Evolutionary conservation across 352 stramenopile species (phyloP).

Genomic region (Globisporangium carolinianum): DNA sequence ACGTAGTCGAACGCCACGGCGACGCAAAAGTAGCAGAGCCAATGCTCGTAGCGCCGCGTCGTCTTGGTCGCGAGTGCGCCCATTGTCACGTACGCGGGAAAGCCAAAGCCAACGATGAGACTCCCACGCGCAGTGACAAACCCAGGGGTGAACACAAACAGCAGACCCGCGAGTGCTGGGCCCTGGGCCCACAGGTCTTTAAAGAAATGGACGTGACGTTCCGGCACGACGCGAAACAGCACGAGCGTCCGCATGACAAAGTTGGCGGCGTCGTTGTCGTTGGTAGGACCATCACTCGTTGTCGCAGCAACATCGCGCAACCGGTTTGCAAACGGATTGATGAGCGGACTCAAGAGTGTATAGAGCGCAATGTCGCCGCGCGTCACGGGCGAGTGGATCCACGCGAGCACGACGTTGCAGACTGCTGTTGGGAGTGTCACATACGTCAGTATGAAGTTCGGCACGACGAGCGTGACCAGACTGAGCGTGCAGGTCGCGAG

Average conservation of each 20-base stretch:
- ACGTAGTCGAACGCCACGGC: constrained; percentile 67
- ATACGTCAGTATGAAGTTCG: constrained; percentile 47
- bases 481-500: constrained; percentile 34
- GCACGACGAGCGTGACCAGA: constrained; percentile 61
- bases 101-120: constrained; percentile 68
- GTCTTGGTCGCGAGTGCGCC: constrained; percentile 68
- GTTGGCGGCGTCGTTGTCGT: constrained; percentile 41
- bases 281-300: constrained; percentile 1
- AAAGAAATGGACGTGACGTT: constrained; percentile 56
- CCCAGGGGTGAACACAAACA: constrained; percentile 83
- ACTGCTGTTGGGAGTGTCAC: constrained; percentile 47
- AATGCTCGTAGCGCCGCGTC: constrained; percentile 82
- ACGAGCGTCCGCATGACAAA: constrained; percentile 66
- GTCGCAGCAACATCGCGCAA: constrained; percentile 32
- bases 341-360: constrained; percentile 47
- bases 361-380: constrained; percentile 70
- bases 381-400: constrained; percentile 75
- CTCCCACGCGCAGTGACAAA: constrained; percentile 78
- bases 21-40: constrained; percentile 79
- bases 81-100: constrained; percentile 79
- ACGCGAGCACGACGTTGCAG: constrained; percentile 68
- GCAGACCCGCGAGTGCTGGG: constrained; percentile 61
- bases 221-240: constrained; percentile 54
- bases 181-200: constrained; percentile 78
- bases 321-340: constrained; percentile 72